These are phyloP conservation scores for Penicillium lividum DNA, from an alignment of 495 filamentous ascomycete genomes.

Conservation along the genomic window DNA sequence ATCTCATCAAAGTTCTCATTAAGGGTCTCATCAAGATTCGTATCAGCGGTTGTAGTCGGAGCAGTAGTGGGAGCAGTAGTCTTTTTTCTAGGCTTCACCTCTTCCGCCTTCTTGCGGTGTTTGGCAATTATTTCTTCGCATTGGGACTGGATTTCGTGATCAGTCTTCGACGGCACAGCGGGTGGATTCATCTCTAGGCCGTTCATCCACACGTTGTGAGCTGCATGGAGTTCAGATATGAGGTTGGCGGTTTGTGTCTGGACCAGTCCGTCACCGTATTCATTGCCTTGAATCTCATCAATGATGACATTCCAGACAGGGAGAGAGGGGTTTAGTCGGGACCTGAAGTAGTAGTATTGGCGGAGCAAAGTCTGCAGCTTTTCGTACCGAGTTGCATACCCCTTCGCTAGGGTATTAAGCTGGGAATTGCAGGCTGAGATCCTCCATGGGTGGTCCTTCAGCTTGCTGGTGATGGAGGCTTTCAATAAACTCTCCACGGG, in stretches of 20 bases:
- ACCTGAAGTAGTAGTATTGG: background rate
- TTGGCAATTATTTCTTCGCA: background rate
- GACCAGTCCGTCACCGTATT: background rate
- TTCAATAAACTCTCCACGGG: conserved; percentile 51
- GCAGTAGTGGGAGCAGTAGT: background rate
- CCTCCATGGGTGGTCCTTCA: conserved; percentile 5
- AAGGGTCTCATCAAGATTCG: too few relatives aligned
- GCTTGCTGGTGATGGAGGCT: conserved; percentile 21
- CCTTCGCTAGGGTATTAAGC: background rate
- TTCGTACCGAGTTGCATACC: background rate
- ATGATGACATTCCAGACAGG: background rate
- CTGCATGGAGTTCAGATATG: background rate
- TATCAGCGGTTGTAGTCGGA: background rate
- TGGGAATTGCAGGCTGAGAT: conserved; percentile 1
- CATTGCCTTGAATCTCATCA: background rate
- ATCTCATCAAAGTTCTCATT: background rate
- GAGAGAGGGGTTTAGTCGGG: background rate
- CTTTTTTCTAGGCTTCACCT: background rate
- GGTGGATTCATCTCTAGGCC: background rate
- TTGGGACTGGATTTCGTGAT: too few relatives aligned
- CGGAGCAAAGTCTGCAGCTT: background rate
- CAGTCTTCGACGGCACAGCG: too few relatives aligned
- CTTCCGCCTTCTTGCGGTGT: background rate
- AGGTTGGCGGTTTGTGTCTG: background rate
- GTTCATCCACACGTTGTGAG: background rate